A percentile compares a stretch with the other conserved stretches of the same genome.
phyloP scores from a whole-genome alignment of 164 flowering plant genomes.

The Saururus chinensis region DNA sequence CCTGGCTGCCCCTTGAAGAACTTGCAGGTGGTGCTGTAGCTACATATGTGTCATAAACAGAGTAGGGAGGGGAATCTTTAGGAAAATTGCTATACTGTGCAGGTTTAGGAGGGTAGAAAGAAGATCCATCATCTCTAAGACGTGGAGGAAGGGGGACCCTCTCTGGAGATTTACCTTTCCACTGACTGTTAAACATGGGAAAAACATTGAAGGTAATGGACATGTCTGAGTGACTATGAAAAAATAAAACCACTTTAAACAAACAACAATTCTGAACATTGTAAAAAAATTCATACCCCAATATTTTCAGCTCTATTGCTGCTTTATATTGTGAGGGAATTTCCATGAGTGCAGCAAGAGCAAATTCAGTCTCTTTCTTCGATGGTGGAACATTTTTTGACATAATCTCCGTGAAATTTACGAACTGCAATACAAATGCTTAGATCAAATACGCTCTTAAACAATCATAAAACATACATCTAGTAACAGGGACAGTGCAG shows the following conservation, averaged over 20 bases:
- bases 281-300: conserved; percentile 33
- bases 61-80: conserved; percentile 16
- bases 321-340: conserved; percentile 81
- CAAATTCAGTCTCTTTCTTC: conserved; percentile 65
- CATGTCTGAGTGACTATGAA: neutral
- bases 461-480: neutral
- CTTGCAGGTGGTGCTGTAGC: conserved; percentile 47
- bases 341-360: conserved; percentile 74
- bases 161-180: conserved; percentile 31
- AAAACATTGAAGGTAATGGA: neutral
- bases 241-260: neutral
- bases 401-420: conserved; percentile 76
- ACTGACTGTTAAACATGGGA: conserved; percentile 18
- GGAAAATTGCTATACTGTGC: conserved; percentile 9
- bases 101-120: conserved; percentile 28
- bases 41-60: conserved; percentile 5
- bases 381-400: conserved; percentile 39
- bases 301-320: conserved; percentile 46
- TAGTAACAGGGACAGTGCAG: neutral
- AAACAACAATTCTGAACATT: neutral
- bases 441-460: neutral
- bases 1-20: conserved; percentile 10
- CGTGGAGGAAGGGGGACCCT: conserved; percentile 77
- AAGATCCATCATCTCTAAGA: conserved; percentile 13
- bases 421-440: conserved; percentile 32